These are phyloP conservation scores for Cajanus cajan DNA, from an alignment of 306 rosid species.

Conservation along the genomic window DNA sequence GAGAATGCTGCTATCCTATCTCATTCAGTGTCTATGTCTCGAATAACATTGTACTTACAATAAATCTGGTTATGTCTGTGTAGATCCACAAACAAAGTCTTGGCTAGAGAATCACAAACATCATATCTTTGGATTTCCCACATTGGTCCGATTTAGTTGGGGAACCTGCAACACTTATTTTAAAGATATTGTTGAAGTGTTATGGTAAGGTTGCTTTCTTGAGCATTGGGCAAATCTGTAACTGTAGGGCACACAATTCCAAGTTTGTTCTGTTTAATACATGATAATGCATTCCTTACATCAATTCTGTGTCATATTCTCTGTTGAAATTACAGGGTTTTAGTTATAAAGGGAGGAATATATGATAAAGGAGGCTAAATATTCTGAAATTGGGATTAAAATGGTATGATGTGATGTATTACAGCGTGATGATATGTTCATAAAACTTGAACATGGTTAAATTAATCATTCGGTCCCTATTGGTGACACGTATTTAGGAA, in stretches of 20 bases:
- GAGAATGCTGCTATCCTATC: conserved; percentile 19
- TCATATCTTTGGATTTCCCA: conserved; percentile 83
- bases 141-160: conserved; percentile 96
- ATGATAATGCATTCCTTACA: conserved; percentile 1
- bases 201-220: conserved; percentile 58
- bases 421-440: not conserved
- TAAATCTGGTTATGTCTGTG: conserved; percentile 30
- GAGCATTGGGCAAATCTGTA: conserved; percentile 23
- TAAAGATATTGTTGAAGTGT: conserved; percentile 70
- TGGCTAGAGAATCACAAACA: conserved; percentile 86
- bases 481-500: not conserved
- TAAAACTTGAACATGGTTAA: not conserved
- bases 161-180: conserved; percentile 81
- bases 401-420: not conserved
- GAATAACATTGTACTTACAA: not conserved
- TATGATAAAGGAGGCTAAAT: not conserved
- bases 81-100: conserved; percentile 81
- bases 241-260: not conserved
- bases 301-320: not conserved
- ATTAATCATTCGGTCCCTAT: not conserved
- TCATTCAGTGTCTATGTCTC: not conserved
- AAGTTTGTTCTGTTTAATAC: not conserved
- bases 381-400: not conserved
- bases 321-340: not conserved
- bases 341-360: not conserved